Percentiles rank a stretch among this genome's conserved stretches.
These are phyloP conservation scores for Apiospora kogelbergensis DNA, from an alignment of 2,329 filamentous ascomycete genomes.

Conservation along the genomic window DNA sequence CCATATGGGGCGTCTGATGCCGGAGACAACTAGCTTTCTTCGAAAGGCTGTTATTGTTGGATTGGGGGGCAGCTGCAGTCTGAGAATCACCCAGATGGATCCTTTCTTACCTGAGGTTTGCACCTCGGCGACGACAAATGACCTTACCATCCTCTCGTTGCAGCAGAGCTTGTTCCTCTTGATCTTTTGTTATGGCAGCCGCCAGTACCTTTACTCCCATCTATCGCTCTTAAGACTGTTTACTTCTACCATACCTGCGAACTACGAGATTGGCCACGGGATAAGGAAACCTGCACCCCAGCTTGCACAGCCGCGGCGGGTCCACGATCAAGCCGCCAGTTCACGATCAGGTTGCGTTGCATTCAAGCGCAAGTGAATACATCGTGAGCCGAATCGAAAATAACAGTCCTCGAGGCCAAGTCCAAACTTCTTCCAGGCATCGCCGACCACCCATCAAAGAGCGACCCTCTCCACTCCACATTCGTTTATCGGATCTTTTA, in stretches of 20 bases:
- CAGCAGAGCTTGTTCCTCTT: neutral
- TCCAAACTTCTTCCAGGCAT: neutral
- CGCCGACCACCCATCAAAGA: neutral
- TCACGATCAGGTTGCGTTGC: neutral
- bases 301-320: too few species aligned
- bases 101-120: too few species aligned
- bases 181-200: neutral
- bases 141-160: too few species aligned
- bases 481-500: neutral
- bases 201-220: neutral
- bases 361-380: neutral
- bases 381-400: neutral
- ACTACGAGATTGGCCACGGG: neutral
- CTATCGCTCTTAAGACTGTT: neutral
- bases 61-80: too few species aligned
- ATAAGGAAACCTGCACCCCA: neutral
- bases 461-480: neutral
- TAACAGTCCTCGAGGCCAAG: neutral
- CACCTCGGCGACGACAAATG: too few species aligned
- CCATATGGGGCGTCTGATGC: too few species aligned
- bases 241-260: neutral
- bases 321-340: too few species aligned
- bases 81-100: too few species aligned
- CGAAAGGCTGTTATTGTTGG: too few species aligned
- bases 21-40: too few species aligned